Evolutionary conservation across 83 land plant genomes (phyloP), one percentile per base, ranked within the genome.

Genomic region (Larix sibirica): DNA sequence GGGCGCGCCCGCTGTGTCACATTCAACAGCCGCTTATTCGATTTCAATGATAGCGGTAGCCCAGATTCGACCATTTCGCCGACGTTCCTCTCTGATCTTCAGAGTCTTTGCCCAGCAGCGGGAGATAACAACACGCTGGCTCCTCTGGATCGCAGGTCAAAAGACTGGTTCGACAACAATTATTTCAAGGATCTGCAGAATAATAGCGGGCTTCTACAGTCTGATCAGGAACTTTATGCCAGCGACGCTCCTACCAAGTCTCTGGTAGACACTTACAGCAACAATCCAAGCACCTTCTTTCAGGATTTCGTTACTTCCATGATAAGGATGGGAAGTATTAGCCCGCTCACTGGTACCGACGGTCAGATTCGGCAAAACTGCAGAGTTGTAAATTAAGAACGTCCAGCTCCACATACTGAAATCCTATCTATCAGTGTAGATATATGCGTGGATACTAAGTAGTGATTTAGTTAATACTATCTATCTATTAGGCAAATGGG

Each of bases 321-420:
- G 94, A 83, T 92, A 18, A 90, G 85, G 1, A 90, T 92, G 92
- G 93, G 94, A 5, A 92, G 86, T 76, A 86, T 90, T 13, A 90
- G 86, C 74, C 92, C 92, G 9, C 78, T 90, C 33, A 92, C 90
- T 12, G 94, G 94, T 5, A 81, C 81, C 62, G 74, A 28, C 12
- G 92, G 92, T 6, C 79, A 90, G 81, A 88, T 90, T 40, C 79
- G 92, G 24, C 18, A 58, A 5, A 81, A 85, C 38, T 90, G 92
- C 56, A 85, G 73, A 81, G 82, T 14, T 50, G 88, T 87, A 40
- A 90, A 90, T 74, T 33, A 33, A 33, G 3, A 33, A 33, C 2
- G 36, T 33, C 36, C 3, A 33, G 36, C 36, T 33, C 36, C 36
- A 33, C 36, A 33, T 1, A 33, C 36, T 33, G 2, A 33, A 33